Evolutionary conservation across 768 basidiomycete genomes (phyloP), one percentile per base, ranked within the genome.

Genomic region (Leccinellum albellum): DNA sequence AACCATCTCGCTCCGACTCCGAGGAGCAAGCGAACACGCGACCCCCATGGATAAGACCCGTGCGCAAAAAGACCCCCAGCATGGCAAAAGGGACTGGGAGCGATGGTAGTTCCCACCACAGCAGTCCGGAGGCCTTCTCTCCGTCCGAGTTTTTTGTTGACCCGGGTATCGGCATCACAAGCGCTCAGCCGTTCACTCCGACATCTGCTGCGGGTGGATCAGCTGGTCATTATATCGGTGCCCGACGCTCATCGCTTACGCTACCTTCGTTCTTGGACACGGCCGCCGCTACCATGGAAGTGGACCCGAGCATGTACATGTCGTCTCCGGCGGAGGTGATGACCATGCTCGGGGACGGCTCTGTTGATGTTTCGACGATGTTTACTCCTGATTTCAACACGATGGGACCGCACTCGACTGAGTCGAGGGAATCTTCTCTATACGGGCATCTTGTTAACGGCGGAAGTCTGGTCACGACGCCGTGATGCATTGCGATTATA

Each of bases 11-110:
- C 24, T 78, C 79, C 51, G 82, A 86, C 23, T 76, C 77, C 33
- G 71, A 73, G 26, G 75, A 76, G 15, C 78, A 79, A 45, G 78
- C 74, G 42, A 75, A 77, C 28, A 62, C 75, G 3, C 81, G 92
- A 15, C 89, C 87, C 12, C 89, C 93, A 8, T 96, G 94, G 93
- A 83, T 95, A 57, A 84, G 93, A 48, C 94, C 93, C 8, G 86
- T 94, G 8, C 88, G 86, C 58, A 92, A 89, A 70, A 90, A 89
- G 76, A 79, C 82, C 6, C 74, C 82, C 76, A 46, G 73, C 69
- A 21, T 72, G 78, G 50, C 76, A 76, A 57, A 73, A 73, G 72
- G 42, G 75, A 77, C 61, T 75, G 79, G 55, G 66, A 81, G 51
- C 71, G 82, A 53, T 75, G 79, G 58, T 29, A 33, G 67, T 71